Percentiles rank a stretch among this genome's conserved stretches.
phyloP scores from a whole-genome alignment of 2,329 filamentous ascomycete species.

The Fusarium virguliforme region DNA sequence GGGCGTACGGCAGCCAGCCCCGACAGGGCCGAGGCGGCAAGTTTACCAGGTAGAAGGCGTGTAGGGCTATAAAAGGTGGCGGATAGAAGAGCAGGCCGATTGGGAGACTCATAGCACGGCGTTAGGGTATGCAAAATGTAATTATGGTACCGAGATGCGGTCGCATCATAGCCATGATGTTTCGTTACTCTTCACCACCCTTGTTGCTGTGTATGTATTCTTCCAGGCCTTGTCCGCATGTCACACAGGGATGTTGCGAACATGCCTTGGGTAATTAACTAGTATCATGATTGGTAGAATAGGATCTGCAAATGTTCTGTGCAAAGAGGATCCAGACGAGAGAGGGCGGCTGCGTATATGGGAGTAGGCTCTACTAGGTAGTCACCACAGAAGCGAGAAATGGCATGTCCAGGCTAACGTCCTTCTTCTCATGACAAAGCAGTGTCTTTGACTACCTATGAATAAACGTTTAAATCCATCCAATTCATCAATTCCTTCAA shows the following conservation, averaged over 20 bases:
- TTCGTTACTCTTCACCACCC: slow-evolving; percentile 27
- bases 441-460: not conserved
- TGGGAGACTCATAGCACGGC: slow-evolving; percentile 52
- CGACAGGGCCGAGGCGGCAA: slow-evolving; percentile 64
- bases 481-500: not conserved
- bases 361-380: not conserved
- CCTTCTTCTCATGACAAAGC: not conserved
- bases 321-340: not conserved
- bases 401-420: not conserved
- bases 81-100: slow-evolving; percentile 36
- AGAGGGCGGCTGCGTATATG: not conserved
- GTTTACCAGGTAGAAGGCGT: slow-evolving; percentile 44
- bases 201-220: not conserved
- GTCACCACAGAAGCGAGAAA: not conserved
- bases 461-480: not conserved
- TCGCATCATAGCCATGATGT: slow-evolving; percentile 33
- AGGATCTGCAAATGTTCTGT: not conserved
- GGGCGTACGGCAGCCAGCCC: slow-evolving; percentile 86
- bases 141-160: slow-evolving; percentile 46
- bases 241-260: not conserved
- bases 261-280: slow-evolving; percentile 1
- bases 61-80: slow-evolving; percentile 21
- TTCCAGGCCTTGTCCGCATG: not conserved
- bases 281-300: slow-evolving; percentile 2
- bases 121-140: slow-evolving; percentile 53